A percentile compares a stretch with the other conserved stretches of the same genome.
Conservation (phyloP, 2,329 filamentous ascomycete species). For the Colletotrichum gloeosporioides region DNA sequence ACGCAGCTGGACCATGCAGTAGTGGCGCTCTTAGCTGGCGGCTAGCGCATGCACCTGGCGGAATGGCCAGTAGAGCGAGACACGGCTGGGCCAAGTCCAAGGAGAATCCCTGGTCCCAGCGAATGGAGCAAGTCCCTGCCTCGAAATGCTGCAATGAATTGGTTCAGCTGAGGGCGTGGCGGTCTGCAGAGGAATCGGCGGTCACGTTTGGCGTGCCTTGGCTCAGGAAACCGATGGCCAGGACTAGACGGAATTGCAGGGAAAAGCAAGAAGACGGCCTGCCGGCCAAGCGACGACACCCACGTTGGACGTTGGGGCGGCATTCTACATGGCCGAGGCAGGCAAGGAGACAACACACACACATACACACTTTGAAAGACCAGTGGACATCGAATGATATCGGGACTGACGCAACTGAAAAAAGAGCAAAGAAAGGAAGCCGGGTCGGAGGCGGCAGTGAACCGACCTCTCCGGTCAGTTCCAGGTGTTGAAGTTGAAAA, state of each 20-base stretch:
- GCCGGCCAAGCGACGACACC: neutral
- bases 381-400: neutral
- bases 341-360: neutral
- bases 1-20: conserved; percentile 18
- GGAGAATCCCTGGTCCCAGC: neutral
- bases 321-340: neutral
- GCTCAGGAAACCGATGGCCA: neutral
- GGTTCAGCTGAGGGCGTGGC: conserved; percentile 20
- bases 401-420: neutral
- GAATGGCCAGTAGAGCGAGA: conserved; percentile 7
- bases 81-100: conserved; percentile 3
- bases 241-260: neutral
- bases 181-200: conserved; percentile 7
- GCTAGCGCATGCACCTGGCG: conserved; percentile 14
- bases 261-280: neutral
- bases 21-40: conserved; percentile 10
- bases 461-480: neutral
- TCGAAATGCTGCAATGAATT: neutral
- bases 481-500: neutral
- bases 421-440: neutral
- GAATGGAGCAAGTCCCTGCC: neutral
- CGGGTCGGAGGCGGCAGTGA: neutral
- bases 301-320: neutral
- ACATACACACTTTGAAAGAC: neutral
- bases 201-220: neutral